Conservation (phyloP, 192 early-diverging fungal species). For the Coemansia sp. region DNA sequence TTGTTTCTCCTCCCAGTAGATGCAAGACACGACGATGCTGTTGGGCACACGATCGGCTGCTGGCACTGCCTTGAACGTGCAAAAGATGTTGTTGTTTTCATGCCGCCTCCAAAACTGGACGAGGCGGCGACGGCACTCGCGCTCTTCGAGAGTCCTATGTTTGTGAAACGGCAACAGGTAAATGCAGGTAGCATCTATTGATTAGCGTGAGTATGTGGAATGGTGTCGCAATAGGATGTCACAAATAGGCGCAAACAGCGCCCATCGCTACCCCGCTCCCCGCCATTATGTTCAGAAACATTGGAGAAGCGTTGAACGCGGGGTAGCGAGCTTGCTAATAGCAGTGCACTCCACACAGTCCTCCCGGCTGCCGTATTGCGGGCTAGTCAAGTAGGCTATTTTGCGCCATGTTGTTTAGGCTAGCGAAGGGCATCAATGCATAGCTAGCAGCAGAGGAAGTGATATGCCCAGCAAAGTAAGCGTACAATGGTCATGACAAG, state of each 20-base stretch:
- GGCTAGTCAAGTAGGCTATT: not conserved
- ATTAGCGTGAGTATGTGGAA: not conserved
- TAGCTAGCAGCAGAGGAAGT: not conserved
- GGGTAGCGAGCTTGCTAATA: not conserved
- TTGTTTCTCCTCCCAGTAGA: conserved; percentile 73
- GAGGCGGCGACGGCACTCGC: conserved; percentile 62
- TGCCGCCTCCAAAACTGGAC: conserved; percentile 77
- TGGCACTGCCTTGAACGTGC: conserved; percentile 63
- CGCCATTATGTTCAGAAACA: not conserved
- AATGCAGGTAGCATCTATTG: not conserved
- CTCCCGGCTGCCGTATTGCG: not conserved
- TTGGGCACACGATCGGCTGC: conserved; percentile 62
- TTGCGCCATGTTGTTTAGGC: not conserved
- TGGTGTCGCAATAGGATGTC: not conserved
- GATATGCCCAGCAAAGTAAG: not conserved
- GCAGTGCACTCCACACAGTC: not conserved
- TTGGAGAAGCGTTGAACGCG: not conserved
- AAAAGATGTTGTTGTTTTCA: conserved; percentile 65
- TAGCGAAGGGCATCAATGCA: not conserved
- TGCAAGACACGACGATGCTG: conserved; percentile 75
- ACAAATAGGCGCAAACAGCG: not conserved
- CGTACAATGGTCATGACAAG: not conserved
- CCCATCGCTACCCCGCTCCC: not conserved
- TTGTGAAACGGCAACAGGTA: not conserved
- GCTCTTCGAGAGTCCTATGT: conserved; percentile 63